Conservation (phyloP, 73 alveolate species). For the Paramecium caudatum region DNA sequence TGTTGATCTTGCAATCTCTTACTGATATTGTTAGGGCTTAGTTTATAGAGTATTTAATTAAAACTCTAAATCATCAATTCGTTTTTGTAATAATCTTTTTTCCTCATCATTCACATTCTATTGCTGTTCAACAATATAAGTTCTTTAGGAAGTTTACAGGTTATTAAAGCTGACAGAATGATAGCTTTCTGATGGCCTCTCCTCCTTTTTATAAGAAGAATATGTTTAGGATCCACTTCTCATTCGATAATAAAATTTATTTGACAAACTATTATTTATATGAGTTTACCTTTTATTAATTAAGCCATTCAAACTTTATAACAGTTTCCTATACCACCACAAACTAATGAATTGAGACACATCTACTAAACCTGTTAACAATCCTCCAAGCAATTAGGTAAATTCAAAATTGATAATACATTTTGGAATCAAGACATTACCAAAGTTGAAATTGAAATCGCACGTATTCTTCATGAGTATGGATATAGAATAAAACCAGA, state of each 20-base stretch:
- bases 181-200: background rate
- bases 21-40: background rate
- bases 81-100: slow-evolving; percentile 29
- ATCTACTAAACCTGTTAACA: background rate
- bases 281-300: background rate
- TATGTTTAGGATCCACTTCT: slow-evolving; percentile 27
- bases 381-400: background rate
- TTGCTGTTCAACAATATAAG: background rate
- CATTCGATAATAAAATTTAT: no score
- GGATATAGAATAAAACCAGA: slow-evolving; percentile 44
- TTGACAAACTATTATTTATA: no score
- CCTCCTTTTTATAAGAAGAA: background rate
- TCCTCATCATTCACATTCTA: slow-evolving; percentile 26
- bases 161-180: background rate
- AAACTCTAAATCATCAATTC: slow-evolving; percentile 36
- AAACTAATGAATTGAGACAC: background rate
- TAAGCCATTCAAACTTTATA: slow-evolving; percentile 41
- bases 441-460: slow-evolving; percentile 59
- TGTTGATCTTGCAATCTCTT: slow-evolving; percentile 30
- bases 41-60: background rate
- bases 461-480: slow-evolving; percentile 10
- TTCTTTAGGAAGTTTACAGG: slow-evolving; percentile 14
- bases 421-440: slow-evolving; percentile 66
- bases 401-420: slow-evolving; percentile 8
- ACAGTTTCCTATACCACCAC: slow-evolving; percentile 5